Evolutionary conservation across 2,329 filamentous ascomycete genomes (phyloP).

Genomic region (Dactylellina leptospora): DNA sequence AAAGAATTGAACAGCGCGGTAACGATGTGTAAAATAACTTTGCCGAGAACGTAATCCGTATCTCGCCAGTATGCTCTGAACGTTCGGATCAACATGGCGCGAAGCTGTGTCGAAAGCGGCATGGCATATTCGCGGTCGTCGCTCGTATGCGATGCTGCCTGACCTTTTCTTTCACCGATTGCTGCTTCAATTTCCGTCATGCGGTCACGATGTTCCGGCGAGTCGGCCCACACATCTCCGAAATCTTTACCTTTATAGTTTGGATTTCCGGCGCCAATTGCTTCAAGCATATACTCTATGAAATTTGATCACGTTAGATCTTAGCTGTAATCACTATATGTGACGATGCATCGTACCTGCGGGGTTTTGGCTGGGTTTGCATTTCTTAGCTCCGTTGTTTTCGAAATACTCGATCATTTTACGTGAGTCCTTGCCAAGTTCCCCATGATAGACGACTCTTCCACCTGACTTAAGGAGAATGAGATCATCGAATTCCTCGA

Average conservation of each 20-base stretch:
- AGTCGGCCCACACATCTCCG: slow-evolving; percentile 69
- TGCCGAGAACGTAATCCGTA: slow-evolving; percentile 71
- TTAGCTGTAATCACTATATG: slow-evolving; percentile 1
- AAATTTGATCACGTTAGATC: slow-evolving; percentile 64
- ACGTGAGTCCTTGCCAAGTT: slow-evolving; percentile 65
- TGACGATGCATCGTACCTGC: slow-evolving; percentile 58
- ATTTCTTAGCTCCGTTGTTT: slow-evolving; percentile 64
- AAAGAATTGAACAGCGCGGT: slow-evolving; percentile 75
- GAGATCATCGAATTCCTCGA: slow-evolving; percentile 68
- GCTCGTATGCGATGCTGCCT: slow-evolving; percentile 61
- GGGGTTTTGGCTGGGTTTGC: slow-evolving; percentile 65
- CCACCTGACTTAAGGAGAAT: slow-evolving; percentile 67
- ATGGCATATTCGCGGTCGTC: slow-evolving; percentile 72
- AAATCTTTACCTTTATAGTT: slow-evolving; percentile 71
- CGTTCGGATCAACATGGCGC: slow-evolving; percentile 67
- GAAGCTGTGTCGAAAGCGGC: slow-evolving; percentile 67
- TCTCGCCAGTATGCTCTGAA: slow-evolving; percentile 73
- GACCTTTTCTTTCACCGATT: slow-evolving; percentile 62
- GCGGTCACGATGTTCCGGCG: slow-evolving; percentile 64
- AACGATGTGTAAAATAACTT: slow-evolving; percentile 70
- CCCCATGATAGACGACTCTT: slow-evolving; percentile 67
- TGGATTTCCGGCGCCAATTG: slow-evolving; percentile 71
- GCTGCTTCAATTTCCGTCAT: slow-evolving; percentile 67
- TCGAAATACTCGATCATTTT: slow-evolving; percentile 67
- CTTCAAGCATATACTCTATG: slow-evolving; percentile 65